Evolutionary conservation across 306 rosid species (phyloP).

Genomic region (Benincasa hispida): DNA sequence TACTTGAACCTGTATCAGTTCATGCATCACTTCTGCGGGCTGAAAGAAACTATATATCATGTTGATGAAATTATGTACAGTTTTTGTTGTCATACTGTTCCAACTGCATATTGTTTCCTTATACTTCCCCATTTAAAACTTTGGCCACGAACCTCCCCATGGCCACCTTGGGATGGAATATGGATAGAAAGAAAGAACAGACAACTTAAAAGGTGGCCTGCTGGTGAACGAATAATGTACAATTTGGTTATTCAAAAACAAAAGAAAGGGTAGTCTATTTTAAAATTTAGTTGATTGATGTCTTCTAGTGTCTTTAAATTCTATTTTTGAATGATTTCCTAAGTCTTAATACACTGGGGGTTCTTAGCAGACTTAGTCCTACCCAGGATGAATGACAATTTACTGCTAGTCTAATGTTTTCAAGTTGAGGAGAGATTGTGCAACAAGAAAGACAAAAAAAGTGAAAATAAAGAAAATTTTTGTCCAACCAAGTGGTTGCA

Average conservation of each 20-base stretch:
- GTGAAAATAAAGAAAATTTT: not conserved
- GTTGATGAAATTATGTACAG: not conserved
- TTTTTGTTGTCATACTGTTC: not conserved
- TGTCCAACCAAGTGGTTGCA: not conserved
- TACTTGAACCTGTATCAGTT: not conserved
- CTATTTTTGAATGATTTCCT: not conserved
- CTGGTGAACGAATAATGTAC: not conserved
- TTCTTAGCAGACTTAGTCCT: not conserved
- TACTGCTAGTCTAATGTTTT: not conserved
- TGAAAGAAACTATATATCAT: not conserved
- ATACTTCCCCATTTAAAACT: not conserved
- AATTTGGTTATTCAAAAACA: not conserved
- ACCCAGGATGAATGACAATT: not conserved
- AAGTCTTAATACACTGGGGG: not conserved
- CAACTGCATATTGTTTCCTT: not conserved
- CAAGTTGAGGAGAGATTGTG: not conserved
- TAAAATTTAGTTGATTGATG: not conserved
- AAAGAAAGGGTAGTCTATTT: not conserved
- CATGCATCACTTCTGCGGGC: not conserved
- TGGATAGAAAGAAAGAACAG: not conserved
- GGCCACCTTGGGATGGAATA: not conserved
- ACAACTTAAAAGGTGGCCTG: not conserved
- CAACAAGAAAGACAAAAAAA: not conserved
- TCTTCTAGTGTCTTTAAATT: not conserved
- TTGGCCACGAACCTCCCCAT: not conserved